Conservation (phyloP, 2,329 filamentous ascomycete genomes). For the Cadophora sp. region DNA sequence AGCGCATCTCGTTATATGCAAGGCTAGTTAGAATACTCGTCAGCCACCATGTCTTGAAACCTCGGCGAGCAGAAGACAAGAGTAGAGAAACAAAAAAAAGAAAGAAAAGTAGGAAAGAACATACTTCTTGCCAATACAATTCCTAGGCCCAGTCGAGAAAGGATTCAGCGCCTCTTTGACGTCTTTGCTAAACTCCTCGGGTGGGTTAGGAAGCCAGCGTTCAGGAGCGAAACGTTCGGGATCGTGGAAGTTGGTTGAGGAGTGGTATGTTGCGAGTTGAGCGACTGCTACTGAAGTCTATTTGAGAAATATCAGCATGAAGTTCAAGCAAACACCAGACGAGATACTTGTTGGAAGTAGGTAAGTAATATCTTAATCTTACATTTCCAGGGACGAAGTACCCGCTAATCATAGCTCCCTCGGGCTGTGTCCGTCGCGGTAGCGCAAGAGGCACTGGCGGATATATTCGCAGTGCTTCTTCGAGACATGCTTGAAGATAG, state of each 20-base stretch:
- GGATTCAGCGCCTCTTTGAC: slow-evolving; percentile 30
- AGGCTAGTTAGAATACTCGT: slow-evolving; percentile 12
- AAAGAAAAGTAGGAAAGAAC: background rate
- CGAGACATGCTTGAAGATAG: slow-evolving; percentile 19
- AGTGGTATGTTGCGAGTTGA: slow-evolving; percentile 14
- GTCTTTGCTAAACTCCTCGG: slow-evolving; percentile 25
- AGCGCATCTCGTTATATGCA: slow-evolving; percentile 31
- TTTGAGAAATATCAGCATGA: background rate
- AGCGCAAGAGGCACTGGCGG: slow-evolving; percentile 23
- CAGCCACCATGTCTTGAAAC: background rate
- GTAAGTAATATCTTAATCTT: too few relatives aligned
- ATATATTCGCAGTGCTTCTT: slow-evolving; percentile 26
- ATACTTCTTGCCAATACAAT: slow-evolving; percentile 33
- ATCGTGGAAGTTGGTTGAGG: slow-evolving; percentile 33
- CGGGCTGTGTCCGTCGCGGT: slow-evolving; percentile 10
- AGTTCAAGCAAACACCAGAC: background rate
- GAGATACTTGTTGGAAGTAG: too few relatives aligned
- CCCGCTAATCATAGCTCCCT: slow-evolving; percentile 19
- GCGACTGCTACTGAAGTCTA: slow-evolving; percentile 16
- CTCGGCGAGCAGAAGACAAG: too few relatives aligned
- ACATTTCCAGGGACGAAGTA: slow-evolving; percentile 22
- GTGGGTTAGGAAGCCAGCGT: slow-evolving; percentile 45
- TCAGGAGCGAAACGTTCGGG: slow-evolving; percentile 38
- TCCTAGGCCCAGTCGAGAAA: slow-evolving; percentile 27
- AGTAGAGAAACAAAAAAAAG: background rate